Evolutionary conservation across 179 eudicot species (phyloP).

Genomic region (Silene noctiflora): DNA sequence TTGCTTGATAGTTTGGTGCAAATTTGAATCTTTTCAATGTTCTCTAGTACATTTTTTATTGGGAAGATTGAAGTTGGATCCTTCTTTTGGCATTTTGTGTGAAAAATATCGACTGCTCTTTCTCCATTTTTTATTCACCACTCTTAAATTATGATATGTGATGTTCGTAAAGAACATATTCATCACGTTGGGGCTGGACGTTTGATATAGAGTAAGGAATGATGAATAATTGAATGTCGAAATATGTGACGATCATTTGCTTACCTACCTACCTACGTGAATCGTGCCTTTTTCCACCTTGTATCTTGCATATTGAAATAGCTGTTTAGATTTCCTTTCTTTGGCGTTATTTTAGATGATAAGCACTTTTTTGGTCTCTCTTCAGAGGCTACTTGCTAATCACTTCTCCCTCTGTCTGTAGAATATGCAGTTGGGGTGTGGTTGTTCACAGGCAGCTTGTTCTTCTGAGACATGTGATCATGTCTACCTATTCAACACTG

Average conservation of each 20-base stretch:
- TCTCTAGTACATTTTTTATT: neutral
- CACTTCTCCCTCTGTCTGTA: constrained; percentile 25
- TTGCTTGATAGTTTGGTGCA: neutral
- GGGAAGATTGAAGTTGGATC: neutral
- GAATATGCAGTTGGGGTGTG: constrained; percentile 77
- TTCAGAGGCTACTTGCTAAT: neutral
- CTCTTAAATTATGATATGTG: neutral
- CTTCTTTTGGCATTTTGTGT: no score
- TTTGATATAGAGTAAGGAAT: no score
- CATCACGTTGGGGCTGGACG: no score
- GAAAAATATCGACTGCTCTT: neutral
- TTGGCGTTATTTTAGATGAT: neutral
- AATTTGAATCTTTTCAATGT: neutral
- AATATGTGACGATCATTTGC: neutral
- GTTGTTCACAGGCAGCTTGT: constrained; percentile 66
- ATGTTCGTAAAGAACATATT: neutral
- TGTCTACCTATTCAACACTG: constrained; percentile 91
- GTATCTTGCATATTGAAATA: no score
- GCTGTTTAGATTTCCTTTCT: neutral
- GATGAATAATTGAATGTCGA: no score
- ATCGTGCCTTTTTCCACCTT: neutral
- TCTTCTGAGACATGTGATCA: constrained; percentile 78
- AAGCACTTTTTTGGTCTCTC: neutral
- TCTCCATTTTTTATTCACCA: neutral
- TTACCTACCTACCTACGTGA: neutral